phyloP scores from a whole-genome alignment of 805 yeast species.

The Suhomyces pyralidae region DNA sequence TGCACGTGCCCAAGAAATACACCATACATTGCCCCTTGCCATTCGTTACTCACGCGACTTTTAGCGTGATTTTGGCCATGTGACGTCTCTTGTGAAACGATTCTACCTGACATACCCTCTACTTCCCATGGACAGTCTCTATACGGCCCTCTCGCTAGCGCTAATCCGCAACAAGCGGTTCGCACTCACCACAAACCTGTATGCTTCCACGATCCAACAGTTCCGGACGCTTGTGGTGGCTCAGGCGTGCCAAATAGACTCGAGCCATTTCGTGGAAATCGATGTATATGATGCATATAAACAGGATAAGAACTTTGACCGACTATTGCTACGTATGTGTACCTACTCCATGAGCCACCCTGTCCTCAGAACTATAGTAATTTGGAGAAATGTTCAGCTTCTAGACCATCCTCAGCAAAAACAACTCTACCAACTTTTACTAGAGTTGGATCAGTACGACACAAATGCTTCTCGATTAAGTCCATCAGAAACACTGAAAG shows the following conservation, averaged over 20 bases:
- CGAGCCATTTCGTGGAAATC: slow-evolving; percentile 1
- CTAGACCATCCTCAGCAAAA: slow-evolving; percentile 4
- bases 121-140: slow-evolving; percentile 7
- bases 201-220: not conserved
- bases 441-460: slow-evolving; percentile 7
- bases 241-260: slow-evolving; percentile 1
- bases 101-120: not conserved
- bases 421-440: slow-evolving; percentile 7
- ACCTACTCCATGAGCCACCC: not conserved
- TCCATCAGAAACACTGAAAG: not conserved
- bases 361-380: slow-evolving; percentile 3
- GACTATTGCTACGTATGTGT: slow-evolving; percentile 1
- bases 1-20: not conserved
- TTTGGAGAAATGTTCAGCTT: slow-evolving; percentile 6
- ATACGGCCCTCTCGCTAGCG: slow-evolving; percentile 7
- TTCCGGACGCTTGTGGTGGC: slow-evolving; percentile 4
- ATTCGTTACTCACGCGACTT: not conserved
- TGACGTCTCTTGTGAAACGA: not conserved
- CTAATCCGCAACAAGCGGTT: slow-evolving; percentile 5
- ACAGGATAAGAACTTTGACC: not conserved
- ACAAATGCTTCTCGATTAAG: slow-evolving; percentile 5
- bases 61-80: not conserved
- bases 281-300: slow-evolving; percentile 2
- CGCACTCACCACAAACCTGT: slow-evolving; percentile 5
- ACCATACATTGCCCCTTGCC: not conserved